Percentiles rank a stretch among this genome's conserved stretches.
phyloP scores from a whole-genome alignment of 805 yeast species.

The Saccharomycopsis babjevae region DNA sequence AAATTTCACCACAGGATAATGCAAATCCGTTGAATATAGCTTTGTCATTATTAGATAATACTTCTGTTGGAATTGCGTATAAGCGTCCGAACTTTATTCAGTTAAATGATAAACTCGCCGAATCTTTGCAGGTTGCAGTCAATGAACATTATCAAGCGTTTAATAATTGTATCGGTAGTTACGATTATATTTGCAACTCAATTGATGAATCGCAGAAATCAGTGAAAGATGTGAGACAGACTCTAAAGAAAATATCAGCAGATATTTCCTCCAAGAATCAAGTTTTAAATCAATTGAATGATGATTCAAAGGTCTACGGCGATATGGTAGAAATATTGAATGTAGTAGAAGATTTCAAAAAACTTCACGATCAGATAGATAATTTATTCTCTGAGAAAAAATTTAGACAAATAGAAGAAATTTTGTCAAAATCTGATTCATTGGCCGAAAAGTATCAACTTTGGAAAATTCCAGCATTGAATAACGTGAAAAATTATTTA shows the following conservation, averaged over 20 bases:
- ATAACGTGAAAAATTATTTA: constrained; percentile 39
- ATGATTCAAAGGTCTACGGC: constrained; percentile 48
- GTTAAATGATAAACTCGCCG: constrained; percentile 46
- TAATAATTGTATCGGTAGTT: constrained; percentile 77
- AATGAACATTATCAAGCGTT: constrained; percentile 76
- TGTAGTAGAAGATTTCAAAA: constrained; percentile 49
- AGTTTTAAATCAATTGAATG: constrained; percentile 52
- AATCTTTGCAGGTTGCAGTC: constrained; percentile 57
- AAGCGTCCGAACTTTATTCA: constrained; percentile 55
- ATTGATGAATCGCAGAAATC: constrained; percentile 57
- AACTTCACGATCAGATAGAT: constrained; percentile 56
- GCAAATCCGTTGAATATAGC: constrained; percentile 80
- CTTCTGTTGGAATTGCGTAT: constrained; percentile 86
- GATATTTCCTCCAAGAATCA: constrained; percentile 47
- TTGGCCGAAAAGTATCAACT: constrained; percentile 42
- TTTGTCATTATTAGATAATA: constrained; percentile 68
- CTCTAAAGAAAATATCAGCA: constrained; percentile 38
- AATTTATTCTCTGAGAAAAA: constrained; percentile 56
- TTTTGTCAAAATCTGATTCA: constrained; percentile 36
- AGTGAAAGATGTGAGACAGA: constrained; percentile 37
- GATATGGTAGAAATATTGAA: constrained; percentile 64
- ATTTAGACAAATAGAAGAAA: constrained; percentile 53
- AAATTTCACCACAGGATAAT: constrained; percentile 37
- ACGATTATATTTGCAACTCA: constrained; percentile 55
- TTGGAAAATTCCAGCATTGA: constrained; percentile 49